Evolutionary conservation across 495 filamentous ascomycete genomes (phyloP).

Genomic region (Corynascus novoguineensis): DNA sequence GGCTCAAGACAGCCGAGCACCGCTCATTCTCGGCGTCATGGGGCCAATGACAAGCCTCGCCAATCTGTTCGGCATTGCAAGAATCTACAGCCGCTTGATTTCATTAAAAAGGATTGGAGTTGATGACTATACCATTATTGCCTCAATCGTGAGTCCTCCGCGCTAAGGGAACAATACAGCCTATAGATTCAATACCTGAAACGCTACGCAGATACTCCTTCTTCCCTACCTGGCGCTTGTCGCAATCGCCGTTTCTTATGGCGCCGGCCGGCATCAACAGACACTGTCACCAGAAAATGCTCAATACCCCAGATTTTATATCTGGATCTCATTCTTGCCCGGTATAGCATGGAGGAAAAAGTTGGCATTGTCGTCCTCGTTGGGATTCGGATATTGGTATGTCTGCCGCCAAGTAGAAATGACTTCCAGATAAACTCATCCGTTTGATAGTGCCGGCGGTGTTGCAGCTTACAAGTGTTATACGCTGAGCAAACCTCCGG

Average conservation of each 20-base stretch:
- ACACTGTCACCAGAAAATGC: constrained; percentile 15
- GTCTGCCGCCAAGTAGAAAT: background rate
- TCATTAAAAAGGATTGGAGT: constrained; percentile 9
- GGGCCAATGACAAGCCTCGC: constrained; percentile 14
- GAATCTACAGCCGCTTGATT: constrained; percentile 20
- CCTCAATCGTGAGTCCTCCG: constrained; percentile 6
- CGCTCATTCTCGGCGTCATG: constrained; percentile 17
- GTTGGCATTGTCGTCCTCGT: constrained; percentile 18
- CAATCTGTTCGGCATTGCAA: constrained; percentile 18
- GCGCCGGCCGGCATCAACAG: constrained; percentile 19
- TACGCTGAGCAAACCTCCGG: constrained; percentile 15
- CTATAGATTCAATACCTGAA: background rate
- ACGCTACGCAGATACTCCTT: constrained; percentile 2
- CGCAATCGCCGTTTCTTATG: constrained; percentile 14
- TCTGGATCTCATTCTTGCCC: constrained; percentile 25
- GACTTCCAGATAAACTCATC: background rate
- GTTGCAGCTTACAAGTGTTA: constrained; percentile 24
- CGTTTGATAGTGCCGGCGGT: constrained; percentile 12
- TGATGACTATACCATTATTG: constrained; percentile 16
- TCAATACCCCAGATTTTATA: constrained; percentile 14
- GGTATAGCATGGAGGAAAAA: constrained; percentile 27
- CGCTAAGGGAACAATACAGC: background rate
- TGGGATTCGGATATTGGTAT: constrained; percentile 28
- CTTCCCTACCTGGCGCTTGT: constrained; percentile 17
- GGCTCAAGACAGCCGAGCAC: constrained; percentile 19